Evolutionary conservation across 192 early-diverging fungal species (phyloP).

Genomic region (Rhizophagus prolifer): DNA sequence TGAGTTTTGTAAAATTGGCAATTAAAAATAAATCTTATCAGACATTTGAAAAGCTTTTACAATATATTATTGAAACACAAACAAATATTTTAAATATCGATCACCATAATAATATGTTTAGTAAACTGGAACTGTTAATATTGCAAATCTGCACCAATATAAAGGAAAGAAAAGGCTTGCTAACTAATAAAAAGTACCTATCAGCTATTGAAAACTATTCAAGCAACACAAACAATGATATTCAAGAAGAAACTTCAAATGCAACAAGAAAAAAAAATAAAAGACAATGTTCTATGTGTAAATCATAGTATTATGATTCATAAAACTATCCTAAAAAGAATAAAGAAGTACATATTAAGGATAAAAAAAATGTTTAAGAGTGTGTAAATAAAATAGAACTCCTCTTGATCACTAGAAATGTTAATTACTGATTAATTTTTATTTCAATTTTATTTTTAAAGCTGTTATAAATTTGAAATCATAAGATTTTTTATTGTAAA

Average conservation of each 20-base stretch:
- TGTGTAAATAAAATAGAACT: too few species aligned
- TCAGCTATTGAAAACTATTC: background rate
- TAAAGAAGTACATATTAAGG: too few species aligned
- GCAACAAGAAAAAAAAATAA: background rate
- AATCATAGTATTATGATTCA: constrained; percentile 3
- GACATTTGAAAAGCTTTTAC: background rate
- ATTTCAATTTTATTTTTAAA: too few species aligned
- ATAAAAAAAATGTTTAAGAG: too few species aligned
- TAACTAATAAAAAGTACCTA: background rate
- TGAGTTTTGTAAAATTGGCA: background rate
- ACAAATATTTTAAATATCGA: background rate
- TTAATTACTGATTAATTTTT: too few species aligned
- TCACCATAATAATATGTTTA: background rate
- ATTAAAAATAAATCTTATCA: background rate
- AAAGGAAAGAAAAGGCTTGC: background rate
- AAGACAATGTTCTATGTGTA: background rate
- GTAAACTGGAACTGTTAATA: too few species aligned
- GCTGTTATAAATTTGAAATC: too few species aligned
- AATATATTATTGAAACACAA: constrained; percentile 1
- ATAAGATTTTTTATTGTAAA: too few species aligned
- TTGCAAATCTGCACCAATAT: background rate
- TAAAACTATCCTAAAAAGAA: too few species aligned
- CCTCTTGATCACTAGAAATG: too few species aligned
- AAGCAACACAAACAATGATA: background rate
- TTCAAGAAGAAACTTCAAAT: too few species aligned